Evolutionary conservation across 129 eudicot genomes (phyloP), one percentile per base, ranked within the genome.

Genomic region (Dittrichia graveolens): DNA sequence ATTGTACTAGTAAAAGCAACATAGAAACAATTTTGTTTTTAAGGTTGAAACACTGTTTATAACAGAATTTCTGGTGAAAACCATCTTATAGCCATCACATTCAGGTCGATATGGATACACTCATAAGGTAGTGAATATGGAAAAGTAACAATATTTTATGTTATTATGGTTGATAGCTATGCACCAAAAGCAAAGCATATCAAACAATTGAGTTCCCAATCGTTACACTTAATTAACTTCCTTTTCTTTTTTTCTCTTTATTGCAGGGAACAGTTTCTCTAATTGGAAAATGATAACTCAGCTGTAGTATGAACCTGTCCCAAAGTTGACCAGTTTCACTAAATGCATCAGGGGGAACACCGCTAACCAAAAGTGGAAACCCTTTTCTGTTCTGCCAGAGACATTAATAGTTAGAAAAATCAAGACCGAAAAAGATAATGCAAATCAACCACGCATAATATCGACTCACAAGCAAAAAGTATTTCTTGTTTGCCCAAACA

Each of bases 321-420:
- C 98, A 94, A 7, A 94, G 92, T 76, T 94, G 98, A 79, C 98
- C 98, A 63, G 98, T 94, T 76, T 94, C 97, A 81, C 98, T 94
- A 84, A 94, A 94, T 16, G 98, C 98, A 79, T 94, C 98, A 46
- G 98, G 98, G 8, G 97, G 98, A 35, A 94, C 97, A 48, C 98
- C 98, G 46, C 98, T 90, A 79, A 94, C 98, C 62, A 87, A 86
- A 74, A 81, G 85, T 24, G 98, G 98, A 76, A 85, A 90, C 6
- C 97, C 89, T 47, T 72, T 86, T 71, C 87, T 79, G 73, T 84
- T 88, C 98, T 94, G 98, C 44, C 71, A 63, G 65, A 67, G 15
- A 79, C 61, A 60, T 39, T 45, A 39, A 73, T 54, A 56, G 59
- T 81, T 47, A 65, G 61, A 78, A 63, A 63, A 62, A 15, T 5